Evolutionary conservation across 2,329 filamentous ascomycete genomes (phyloP).

Genomic region (Claviceps arundinis): DNA sequence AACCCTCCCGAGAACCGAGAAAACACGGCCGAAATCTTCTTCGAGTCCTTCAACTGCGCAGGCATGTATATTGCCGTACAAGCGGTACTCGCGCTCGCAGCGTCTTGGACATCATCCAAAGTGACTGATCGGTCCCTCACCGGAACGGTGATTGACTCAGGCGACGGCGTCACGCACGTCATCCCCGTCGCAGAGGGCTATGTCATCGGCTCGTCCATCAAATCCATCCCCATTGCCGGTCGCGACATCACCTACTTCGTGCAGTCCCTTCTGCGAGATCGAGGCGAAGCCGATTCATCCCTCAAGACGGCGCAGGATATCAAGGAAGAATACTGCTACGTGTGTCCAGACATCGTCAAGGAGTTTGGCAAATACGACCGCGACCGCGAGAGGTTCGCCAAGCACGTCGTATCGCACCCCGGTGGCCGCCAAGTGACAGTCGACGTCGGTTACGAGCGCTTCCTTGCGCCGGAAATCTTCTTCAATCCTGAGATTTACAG

Average conservation of each 20-base stretch:
- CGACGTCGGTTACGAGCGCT: constrained; percentile 94
- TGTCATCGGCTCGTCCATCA: constrained; percentile 97
- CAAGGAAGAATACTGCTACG: constrained; percentile 98
- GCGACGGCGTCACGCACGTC: constrained; percentile 97
- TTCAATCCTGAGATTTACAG: constrained; percentile 99
- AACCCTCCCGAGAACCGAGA: constrained; percentile 98
- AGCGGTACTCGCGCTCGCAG: constrained; percentile 87
- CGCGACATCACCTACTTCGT: constrained; percentile 99
- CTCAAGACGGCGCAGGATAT: constrained; percentile 96
- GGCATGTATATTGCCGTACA: constrained; percentile 98
- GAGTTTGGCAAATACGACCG: constrained; percentile 91
- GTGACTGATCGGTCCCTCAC: constrained; percentile 92
- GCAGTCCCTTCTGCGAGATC: constrained; percentile 86
- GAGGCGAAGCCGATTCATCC: constrained; percentile 90
- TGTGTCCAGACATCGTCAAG: constrained; percentile 97
- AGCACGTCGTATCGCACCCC: constrained; percentile 76
- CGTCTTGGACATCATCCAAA: constrained; percentile 97
- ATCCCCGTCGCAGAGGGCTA: constrained; percentile 98
- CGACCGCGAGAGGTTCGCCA: constrained; percentile 79
- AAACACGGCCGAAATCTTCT: constrained; percentile 99
- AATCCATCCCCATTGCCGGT: constrained; percentile 95
- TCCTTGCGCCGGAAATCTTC: constrained; percentile 96
- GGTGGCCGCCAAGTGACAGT: constrained; percentile 76
- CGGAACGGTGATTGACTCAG: constrained; percentile 95
- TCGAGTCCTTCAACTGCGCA: constrained; percentile 98